These are phyloP conservation scores for Hypoxylon rubiginosum DNA, from an alignment of 2,329 filamentous ascomycete species.

Conservation along the genomic window DNA sequence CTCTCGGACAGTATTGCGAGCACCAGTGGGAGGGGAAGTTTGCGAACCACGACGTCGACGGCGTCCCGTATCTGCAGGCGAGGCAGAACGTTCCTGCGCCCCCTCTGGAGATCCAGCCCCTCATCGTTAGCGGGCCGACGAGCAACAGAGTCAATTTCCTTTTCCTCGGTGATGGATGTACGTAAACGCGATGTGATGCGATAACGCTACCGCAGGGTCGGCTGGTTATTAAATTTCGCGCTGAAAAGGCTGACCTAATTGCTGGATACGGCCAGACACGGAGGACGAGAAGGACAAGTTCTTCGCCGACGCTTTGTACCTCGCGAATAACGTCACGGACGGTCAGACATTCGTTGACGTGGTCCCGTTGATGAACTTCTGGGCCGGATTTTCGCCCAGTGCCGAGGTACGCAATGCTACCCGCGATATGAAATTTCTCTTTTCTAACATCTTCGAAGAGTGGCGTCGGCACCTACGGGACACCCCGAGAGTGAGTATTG, in stretches of 20 bases:
- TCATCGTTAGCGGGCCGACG: constrained; percentile 51
- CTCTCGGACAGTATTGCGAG: constrained; percentile 48
- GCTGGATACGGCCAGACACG: constrained; percentile 42
- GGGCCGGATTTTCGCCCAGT: constrained; percentile 50
- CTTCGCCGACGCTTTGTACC: constrained; percentile 49
- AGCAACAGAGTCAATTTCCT: constrained; percentile 51
- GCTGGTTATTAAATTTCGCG: neutral
- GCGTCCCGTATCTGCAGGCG: constrained; percentile 40
- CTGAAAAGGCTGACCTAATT: constrained; percentile 16
- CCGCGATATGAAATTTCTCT: neutral
- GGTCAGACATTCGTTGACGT: constrained; percentile 51
- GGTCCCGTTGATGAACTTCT: constrained; percentile 50
- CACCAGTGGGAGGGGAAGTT: constrained; percentile 51
- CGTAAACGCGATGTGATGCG: constrained; percentile 15
- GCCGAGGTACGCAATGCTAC: constrained; percentile 41
- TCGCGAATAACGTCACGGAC: constrained; percentile 48
- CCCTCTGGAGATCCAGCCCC: constrained; percentile 50
- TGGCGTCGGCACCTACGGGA: constrained; percentile 48
- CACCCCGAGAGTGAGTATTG: constrained; percentile 46
- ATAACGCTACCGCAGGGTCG: too few relatives aligned
- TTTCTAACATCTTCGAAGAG: constrained; percentile 42
- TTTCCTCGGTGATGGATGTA: constrained; percentile 52
- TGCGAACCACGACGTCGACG: constrained; percentile 42
- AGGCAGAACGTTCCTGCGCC: constrained; percentile 44
- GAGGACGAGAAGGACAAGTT: constrained; percentile 52